Percentiles rank a stretch among this genome's conserved stretches.
phyloP scores from a whole-genome alignment of 2,329 filamentous ascomycete species.

The Geoglossum cookeanum region DNA sequence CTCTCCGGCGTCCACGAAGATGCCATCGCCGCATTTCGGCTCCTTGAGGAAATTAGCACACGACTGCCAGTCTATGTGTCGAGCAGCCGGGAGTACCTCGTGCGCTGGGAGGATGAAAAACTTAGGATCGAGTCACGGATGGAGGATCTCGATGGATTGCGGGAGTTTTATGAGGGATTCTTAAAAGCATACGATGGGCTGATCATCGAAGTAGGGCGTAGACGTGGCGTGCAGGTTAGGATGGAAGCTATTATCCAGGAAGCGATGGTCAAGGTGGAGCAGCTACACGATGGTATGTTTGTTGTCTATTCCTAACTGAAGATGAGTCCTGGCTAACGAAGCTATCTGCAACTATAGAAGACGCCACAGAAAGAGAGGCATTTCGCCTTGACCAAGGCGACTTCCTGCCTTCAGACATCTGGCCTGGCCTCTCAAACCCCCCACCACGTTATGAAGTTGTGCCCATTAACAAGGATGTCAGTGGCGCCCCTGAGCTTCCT shows the following conservation, averaged over 20 bases:
- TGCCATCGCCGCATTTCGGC: constrained; percentile 42
- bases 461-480: constrained; percentile 31
- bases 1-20: constrained; percentile 35
- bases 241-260: constrained; percentile 58
- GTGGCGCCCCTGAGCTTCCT: constrained; percentile 24
- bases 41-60: constrained; percentile 36
- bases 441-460: constrained; percentile 20
- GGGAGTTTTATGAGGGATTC: constrained; percentile 76
- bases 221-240: constrained; percentile 52
- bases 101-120: constrained; percentile 55
- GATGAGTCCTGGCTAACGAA: neutral
- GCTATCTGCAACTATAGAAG: constrained; percentile 23
- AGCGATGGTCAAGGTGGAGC: constrained; percentile 57
- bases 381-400: constrained; percentile 74
- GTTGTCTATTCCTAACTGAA: neutral
- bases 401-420: constrained; percentile 72
- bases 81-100: constrained; percentile 27
- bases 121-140: constrained; percentile 49
- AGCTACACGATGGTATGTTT: constrained; percentile 37
- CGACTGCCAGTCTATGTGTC: constrained; percentile 23
- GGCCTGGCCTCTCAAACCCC: constrained; percentile 45
- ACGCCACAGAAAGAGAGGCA: constrained; percentile 51
- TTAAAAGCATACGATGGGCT: constrained; percentile 67
- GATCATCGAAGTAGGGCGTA: constrained; percentile 63
- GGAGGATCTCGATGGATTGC: constrained; percentile 56